phyloP scores from a whole-genome alignment of 2,329 filamentous ascomycete species.

The Escovopsis sp. region DNA sequence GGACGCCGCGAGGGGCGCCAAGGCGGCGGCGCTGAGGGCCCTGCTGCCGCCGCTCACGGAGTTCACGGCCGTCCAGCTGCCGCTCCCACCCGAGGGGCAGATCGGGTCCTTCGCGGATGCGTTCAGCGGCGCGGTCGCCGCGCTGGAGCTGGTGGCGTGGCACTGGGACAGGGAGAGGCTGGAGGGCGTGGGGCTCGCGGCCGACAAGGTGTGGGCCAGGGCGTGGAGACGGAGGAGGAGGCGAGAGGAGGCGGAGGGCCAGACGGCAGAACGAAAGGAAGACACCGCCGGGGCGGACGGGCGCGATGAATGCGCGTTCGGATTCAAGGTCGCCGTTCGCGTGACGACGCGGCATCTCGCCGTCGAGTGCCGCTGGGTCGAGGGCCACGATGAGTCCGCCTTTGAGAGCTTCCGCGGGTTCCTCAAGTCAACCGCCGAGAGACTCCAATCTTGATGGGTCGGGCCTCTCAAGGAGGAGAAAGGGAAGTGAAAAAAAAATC shows the following conservation, averaged over 20 bases:
- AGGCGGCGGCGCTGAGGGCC: slow-evolving; percentile 23
- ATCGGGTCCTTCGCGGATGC: slow-evolving; percentile 20
- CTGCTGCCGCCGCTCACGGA: slow-evolving; percentile 30
- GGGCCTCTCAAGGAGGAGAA: too few species aligned
- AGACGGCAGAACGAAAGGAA: slow-evolving; percentile 2
- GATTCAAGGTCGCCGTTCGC: slow-evolving; percentile 41
- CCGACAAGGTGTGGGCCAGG: slow-evolving; percentile 66
- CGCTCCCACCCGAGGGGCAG: slow-evolving; percentile 19
- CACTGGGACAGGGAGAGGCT: slow-evolving; percentile 39
- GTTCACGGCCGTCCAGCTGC: slow-evolving; percentile 29
- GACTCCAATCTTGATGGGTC: not conserved
- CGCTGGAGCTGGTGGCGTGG: slow-evolving; percentile 48
- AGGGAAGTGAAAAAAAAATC: too few species aligned
- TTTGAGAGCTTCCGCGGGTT: slow-evolving; percentile 86
- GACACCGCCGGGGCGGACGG: slow-evolving; percentile 4
- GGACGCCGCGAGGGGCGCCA: slow-evolving; percentile 29
- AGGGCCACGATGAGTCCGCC: slow-evolving; percentile 55
- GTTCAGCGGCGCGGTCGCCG: slow-evolving; percentile 32
- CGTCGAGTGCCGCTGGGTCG: slow-evolving; percentile 46
- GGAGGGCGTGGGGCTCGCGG: slow-evolving; percentile 46
- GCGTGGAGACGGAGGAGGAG: slow-evolving; percentile 50
- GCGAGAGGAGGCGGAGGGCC: slow-evolving; percentile 32
- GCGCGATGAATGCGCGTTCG: slow-evolving; percentile 32
- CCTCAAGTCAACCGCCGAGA: slow-evolving; percentile 34
- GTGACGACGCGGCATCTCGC: slow-evolving; percentile 25